Evolutionary conservation across 2,329 filamentous ascomycete species (phyloP), one percentile per base, ranked within the genome.

Genomic region (Ophidiomyces ophidiicola): DNA sequence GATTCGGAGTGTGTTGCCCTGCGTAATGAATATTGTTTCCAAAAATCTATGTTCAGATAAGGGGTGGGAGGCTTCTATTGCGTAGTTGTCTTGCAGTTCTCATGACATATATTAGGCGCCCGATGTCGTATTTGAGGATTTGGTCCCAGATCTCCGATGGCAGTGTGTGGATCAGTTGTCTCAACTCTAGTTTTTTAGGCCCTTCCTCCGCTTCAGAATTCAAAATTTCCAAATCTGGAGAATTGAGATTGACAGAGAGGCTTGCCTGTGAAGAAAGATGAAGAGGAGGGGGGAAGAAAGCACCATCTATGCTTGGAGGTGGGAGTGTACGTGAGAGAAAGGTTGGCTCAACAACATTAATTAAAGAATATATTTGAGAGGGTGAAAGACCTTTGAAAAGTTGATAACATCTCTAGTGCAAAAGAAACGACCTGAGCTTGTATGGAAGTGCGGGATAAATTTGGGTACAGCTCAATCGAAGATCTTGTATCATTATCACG

Each of bases 111-210:
- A 41, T 11, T 15, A 46, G 37, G 26, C 42, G 35, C 23, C 36
- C 42, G 36, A 46, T 43, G 19, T 46, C 42, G 17, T 39, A 43
- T 34, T 43, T 26, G 17, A 43, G 24, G 36, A 47, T 41, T 15
- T 41, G 38, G 15, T 43, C 10, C 17, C 25, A 36, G 25, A 43
- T 43, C 25, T 43, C 41, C 10, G 19, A n/a, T 31, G 41, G 41
- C 31, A 43, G 19, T 24, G 14, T 20, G 28, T 17, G 5, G 17
- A 43, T 29, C 18, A 7, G 30, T 23, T 35, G 31, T 17, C 35
- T 23, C 8, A 38, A 7, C n/a, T n/a, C n/a, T n/a, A n/a, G n/a
- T n/a, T n/a, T n/a, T n/a, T n/a, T n/a, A n/a, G n/a, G n/a, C n/a
- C n/a, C n/a, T n/a, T n/a, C n/a, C n/a, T n/a, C n/a, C n/a, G n/a